Evolutionary conservation across 148 eudicot species (phyloP).

Genomic region (Chenopodium quinoa): DNA sequence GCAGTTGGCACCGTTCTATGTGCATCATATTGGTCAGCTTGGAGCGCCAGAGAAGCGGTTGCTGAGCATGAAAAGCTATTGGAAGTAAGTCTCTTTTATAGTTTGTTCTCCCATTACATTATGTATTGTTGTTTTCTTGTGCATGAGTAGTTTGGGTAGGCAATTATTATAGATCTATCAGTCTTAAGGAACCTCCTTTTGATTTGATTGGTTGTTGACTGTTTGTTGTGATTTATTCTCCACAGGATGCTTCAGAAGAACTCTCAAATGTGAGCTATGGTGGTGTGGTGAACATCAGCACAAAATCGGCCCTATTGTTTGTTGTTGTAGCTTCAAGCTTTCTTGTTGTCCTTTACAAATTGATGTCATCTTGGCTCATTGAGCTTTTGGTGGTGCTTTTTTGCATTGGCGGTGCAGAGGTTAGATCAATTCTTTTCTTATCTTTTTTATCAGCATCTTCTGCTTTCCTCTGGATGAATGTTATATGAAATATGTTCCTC

Average conservation of each 20-base stretch:
- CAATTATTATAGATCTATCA: neutral
- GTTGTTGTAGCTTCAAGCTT: constrained; percentile 80
- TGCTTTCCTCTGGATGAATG: neutral
- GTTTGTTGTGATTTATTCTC: constrained; percentile 17
- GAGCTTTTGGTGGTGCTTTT: constrained; percentile 75
- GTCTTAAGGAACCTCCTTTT: neutral
- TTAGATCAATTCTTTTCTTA: constrained; percentile 22
- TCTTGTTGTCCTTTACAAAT: constrained; percentile 58
- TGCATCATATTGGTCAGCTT: constrained; percentile 91
- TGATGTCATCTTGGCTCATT: constrained; percentile 76
- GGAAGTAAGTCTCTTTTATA: constrained; percentile 31
- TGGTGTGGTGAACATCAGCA: constrained; percentile 61
- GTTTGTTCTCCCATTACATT: neutral
- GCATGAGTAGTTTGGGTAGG: neutral
- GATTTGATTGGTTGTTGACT: constrained; percentile 1
- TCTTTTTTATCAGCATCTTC: neutral
- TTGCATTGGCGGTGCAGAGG: constrained; percentile 92
- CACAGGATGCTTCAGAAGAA: constrained; percentile 67
- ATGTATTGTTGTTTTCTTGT: neutral
- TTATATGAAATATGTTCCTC: neutral
- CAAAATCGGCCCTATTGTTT: constrained; percentile 62
- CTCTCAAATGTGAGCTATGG: constrained; percentile 37
- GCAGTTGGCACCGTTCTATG: constrained; percentile 83
- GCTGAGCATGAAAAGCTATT: constrained; percentile 69
- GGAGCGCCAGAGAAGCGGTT: constrained; percentile 81